phyloP scores from a whole-genome alignment of 176 grass and related monocot species.

The Saccharum officinarum region DNA sequence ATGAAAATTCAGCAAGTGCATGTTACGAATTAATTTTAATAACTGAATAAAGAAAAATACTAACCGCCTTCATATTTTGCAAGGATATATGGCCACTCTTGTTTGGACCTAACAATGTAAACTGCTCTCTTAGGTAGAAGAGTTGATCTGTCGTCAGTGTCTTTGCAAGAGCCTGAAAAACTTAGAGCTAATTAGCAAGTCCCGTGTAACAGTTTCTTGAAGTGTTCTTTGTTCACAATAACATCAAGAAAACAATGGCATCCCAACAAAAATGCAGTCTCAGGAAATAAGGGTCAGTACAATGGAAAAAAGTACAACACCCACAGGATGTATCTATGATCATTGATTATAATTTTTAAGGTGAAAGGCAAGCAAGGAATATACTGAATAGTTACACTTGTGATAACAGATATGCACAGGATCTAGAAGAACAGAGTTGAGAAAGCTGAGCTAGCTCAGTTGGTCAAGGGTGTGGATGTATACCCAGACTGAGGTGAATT shows the following conservation, averaged over 20 bases:
- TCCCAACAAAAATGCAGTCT: neutral
- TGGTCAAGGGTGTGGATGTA: neutral
- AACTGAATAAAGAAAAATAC: constrained; percentile 10
- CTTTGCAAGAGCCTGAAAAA: constrained; percentile 72
- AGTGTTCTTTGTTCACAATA: neutral
- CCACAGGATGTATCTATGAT: constrained; percentile 5
- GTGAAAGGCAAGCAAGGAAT: neutral
- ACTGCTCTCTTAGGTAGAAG: constrained; percentile 68
- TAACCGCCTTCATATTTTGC: constrained; percentile 70
- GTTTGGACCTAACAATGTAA: constrained; percentile 56
- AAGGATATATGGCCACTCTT: constrained; percentile 62
- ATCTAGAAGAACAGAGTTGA: neutral
- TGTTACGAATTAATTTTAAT: neutral
- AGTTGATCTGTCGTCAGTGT: constrained; percentile 61
- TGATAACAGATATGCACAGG: neutral
- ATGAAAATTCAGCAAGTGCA: constrained; percentile 14
- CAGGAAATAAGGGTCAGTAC: neutral
- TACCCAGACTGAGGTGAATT: neutral
- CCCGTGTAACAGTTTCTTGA: neutral
- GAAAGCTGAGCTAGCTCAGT: neutral
- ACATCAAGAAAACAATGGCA: constrained; percentile 6
- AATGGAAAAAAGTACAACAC: neutral
- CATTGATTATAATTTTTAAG: neutral
- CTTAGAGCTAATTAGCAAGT: constrained; percentile 5
- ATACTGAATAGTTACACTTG: neutral